These are phyloP conservation scores for Cryphonectria nitschkei DNA, from an alignment of 2,329 filamentous ascomycete species.

Conservation along the genomic window DNA sequence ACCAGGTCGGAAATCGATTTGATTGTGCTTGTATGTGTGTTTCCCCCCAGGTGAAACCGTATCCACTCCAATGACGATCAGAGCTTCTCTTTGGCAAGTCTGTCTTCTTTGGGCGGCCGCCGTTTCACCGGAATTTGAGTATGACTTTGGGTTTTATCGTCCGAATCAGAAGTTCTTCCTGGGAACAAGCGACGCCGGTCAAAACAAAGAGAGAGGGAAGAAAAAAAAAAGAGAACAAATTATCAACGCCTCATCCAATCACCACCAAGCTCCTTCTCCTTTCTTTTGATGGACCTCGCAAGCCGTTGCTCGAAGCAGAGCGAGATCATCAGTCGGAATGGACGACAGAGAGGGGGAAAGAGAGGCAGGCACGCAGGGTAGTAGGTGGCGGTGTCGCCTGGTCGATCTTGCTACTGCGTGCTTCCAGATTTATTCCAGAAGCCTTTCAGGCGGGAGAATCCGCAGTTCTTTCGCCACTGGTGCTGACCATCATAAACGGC, in stretches of 20 bases:
- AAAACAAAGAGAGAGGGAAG: neutral
- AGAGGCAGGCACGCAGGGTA: neutral
- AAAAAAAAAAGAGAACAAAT: neutral
- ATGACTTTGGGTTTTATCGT: neutral
- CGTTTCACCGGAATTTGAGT: neutral
- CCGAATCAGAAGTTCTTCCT: neutral
- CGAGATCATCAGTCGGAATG: neutral
- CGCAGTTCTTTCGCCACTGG: constrained; percentile 27
- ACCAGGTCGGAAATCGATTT: neutral
- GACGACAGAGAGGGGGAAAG: neutral
- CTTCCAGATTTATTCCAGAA: constrained; percentile 29
- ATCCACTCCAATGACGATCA: constrained; percentile 4
- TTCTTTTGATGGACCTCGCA: neutral
- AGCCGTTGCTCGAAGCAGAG: neutral
- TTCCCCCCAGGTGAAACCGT: neutral
- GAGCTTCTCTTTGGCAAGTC: neutral
- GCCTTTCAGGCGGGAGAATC: constrained; percentile 7
- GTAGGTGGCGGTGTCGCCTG: neutral
- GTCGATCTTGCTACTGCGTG: neutral
- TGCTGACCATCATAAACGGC: constrained; percentile 14
- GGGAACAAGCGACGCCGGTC: neutral
- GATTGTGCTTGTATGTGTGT: neutral
- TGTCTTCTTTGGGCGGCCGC: neutral
- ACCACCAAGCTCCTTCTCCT: too few relatives aligned
- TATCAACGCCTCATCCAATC: too few relatives aligned